A percentile compares a stretch with the other conserved stretches of the same genome.
Evolutionary conservation across 2,329 filamentous ascomycete genomes (phyloP).

Genomic region (Ophiostoma sp.): DNA sequence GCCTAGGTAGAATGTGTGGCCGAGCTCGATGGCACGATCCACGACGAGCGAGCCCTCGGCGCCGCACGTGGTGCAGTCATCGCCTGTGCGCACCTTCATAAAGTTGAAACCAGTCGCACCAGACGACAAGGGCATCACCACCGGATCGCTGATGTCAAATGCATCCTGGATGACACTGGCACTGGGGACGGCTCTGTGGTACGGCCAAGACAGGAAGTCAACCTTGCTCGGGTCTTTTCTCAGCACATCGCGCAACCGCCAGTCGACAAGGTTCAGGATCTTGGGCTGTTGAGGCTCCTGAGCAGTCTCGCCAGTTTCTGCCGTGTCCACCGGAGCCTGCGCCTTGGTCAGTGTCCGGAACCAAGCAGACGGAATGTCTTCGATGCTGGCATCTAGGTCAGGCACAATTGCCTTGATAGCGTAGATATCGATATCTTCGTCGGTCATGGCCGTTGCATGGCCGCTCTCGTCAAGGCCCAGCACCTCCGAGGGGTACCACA

Average conservation of each 20-base stretch:
- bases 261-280: slow-evolving; percentile 38
- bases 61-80: slow-evolving; percentile 66
- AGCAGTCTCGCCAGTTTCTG: background rate
- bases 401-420: slow-evolving; percentile 62
- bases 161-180: background rate
- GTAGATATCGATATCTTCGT: slow-evolving; percentile 43
- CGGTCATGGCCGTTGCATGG: slow-evolving; percentile 27
- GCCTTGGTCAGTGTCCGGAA: slow-evolving; percentile 28
- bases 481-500: slow-evolving; percentile 52
- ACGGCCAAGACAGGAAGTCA: slow-evolving; percentile 20
- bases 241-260: slow-evolving; percentile 28
- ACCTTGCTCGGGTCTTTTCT: background rate
- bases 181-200: background rate
- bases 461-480: slow-evolving; percentile 20
- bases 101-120: slow-evolving; percentile 50
- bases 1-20: slow-evolving; percentile 91
- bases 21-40: slow-evolving; percentile 76
- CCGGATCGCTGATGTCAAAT: background rate
- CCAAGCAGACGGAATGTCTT: slow-evolving; percentile 54
- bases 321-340: background rate
- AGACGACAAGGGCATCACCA: background rate
- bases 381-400: slow-evolving; percentile 64
- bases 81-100: slow-evolving; percentile 59
- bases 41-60: slow-evolving; percentile 54
- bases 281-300: slow-evolving; percentile 21